Evolutionary conservation across 805 yeast genomes (phyloP).

Genomic region (Candida koratica): DNA sequence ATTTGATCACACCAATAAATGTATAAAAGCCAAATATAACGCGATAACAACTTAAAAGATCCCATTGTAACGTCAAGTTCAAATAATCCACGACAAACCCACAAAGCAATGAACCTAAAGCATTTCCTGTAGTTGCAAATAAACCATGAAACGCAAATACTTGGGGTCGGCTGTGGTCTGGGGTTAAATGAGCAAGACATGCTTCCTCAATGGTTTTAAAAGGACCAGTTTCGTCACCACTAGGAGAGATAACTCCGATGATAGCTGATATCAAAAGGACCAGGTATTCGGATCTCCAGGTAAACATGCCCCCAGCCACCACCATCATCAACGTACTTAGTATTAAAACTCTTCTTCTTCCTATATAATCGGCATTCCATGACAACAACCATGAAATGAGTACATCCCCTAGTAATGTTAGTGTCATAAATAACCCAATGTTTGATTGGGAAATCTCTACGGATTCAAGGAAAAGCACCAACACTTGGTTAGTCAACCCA

Average conservation of each 20-base stretch:
- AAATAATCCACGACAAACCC: slow-evolving; percentile 56
- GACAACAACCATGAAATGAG: slow-evolving; percentile 64
- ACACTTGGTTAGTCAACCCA: slow-evolving; percentile 75
- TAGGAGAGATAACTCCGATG: slow-evolving; percentile 81
- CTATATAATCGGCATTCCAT: slow-evolving; percentile 71
- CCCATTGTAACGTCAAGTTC: slow-evolving; percentile 27
- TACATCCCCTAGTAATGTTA: slow-evolving; percentile 78
- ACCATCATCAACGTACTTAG: slow-evolving; percentile 67
- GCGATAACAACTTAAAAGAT: slow-evolving; percentile 47
- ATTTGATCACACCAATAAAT: slow-evolving; percentile 48
- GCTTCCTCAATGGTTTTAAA: slow-evolving; percentile 85
- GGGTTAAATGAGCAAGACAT: slow-evolving; percentile 73
- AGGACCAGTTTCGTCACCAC: slow-evolving; percentile 90
- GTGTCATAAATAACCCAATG: slow-evolving; percentile 78
- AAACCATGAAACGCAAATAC: slow-evolving; percentile 73
- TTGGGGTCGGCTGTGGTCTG: slow-evolving; percentile 59
- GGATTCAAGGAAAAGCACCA: slow-evolving; percentile 60
- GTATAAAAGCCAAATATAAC: slow-evolving; percentile 56
- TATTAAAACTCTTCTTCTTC: slow-evolving; percentile 61
- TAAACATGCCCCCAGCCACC: slow-evolving; percentile 61
- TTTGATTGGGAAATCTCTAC: slow-evolving; percentile 51
- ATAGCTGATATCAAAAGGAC: slow-evolving; percentile 67
- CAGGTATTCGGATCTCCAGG: slow-evolving; percentile 49
- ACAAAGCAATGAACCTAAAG: slow-evolving; percentile 62
- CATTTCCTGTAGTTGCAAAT: slow-evolving; percentile 66